Conservation (phyloP, 1,284 basidiomycete species). For the Somion occarium region DNA sequence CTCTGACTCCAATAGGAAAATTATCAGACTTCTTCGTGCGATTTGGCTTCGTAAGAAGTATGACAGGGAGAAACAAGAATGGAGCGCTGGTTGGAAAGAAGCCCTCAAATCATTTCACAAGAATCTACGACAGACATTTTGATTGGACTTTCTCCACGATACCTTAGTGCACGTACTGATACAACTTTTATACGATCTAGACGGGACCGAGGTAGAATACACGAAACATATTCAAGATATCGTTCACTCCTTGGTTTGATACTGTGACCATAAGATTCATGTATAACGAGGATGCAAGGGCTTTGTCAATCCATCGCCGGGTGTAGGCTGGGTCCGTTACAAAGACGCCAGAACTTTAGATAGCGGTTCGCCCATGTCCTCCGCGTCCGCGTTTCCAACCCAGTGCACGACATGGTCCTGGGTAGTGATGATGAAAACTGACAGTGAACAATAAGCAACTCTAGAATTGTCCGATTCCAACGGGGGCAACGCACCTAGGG, state of each 20-base stretch:
- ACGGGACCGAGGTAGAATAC: background rate
- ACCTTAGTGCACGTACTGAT: background rate
- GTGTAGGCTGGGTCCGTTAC: too few relatives aligned
- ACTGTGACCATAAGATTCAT: too few relatives aligned
- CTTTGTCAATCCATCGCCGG: too few relatives aligned
- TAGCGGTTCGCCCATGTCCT: slow-evolving; percentile 26
- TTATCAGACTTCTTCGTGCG: slow-evolving; percentile 31
- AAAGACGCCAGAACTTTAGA: slow-evolving; percentile 15
- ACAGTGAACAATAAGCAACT: slow-evolving; percentile 1
- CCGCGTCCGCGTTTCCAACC: slow-evolving; percentile 30
- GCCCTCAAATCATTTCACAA: slow-evolving; percentile 14
- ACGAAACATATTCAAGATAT: background rate
- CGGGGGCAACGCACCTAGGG: slow-evolving; percentile 21
- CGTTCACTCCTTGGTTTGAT: too few relatives aligned
- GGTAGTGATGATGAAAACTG: slow-evolving; percentile 29
- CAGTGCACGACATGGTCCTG: slow-evolving; percentile 26
- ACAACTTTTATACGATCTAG: slow-evolving; percentile 3
- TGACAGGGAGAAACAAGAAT: slow-evolving; percentile 20
- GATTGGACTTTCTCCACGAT: slow-evolving; percentile 2
- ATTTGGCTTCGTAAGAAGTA: slow-evolving; percentile 36
- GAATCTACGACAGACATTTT: slow-evolving; percentile 14
- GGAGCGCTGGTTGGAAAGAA: slow-evolving; percentile 17
- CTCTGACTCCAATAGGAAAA: slow-evolving; percentile 30
- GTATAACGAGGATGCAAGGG: too few relatives aligned
- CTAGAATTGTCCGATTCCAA: background rate